A percentile compares a stretch with the other conserved stretches of the same genome.
Conservation (phyloP, 129 eudicot genomes). For the Helianthus tuberosus region DNA sequence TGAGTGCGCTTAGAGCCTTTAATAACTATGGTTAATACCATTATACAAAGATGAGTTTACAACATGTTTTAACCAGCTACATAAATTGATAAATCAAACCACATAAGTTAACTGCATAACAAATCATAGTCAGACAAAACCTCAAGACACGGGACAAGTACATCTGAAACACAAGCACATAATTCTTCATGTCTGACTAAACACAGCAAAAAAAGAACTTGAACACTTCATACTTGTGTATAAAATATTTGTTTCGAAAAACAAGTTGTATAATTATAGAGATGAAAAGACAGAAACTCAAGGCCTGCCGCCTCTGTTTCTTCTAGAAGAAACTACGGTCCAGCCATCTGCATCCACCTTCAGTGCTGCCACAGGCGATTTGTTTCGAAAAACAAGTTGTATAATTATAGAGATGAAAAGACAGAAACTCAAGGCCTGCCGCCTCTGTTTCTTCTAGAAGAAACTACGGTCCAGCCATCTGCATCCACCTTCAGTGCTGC, state of each 20-base stretch:
- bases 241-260: slow-evolving; percentile 13
- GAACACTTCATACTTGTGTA: slow-evolving; percentile 6
- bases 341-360: slow-evolving; percentile 71
- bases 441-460: slow-evolving; percentile 60
- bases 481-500: slow-evolving; percentile 36
- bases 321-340: slow-evolving; percentile 65
- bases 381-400: slow-evolving; percentile 19
- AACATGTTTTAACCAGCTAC: too few relatives aligned
- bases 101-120: slow-evolving; percentile 1
- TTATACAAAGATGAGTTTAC: too few relatives aligned
- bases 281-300: slow-evolving; percentile 19
- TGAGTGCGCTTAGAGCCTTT: too few relatives aligned
- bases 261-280: slow-evolving; percentile 10
- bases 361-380: background rate
- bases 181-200: background rate
- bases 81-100: background rate
- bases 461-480: slow-evolving; percentile 81
- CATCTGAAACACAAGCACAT: background rate
- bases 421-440: slow-evolving; percentile 36
- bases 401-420: background rate
- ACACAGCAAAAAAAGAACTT: slow-evolving; percentile 5
- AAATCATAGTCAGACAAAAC: background rate
- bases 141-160: background rate
- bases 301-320: slow-evolving; percentile 50
- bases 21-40: too few relatives aligned